phyloP scores from a whole-genome alignment of 345 rosid species.

The Gossypium australe region DNA sequence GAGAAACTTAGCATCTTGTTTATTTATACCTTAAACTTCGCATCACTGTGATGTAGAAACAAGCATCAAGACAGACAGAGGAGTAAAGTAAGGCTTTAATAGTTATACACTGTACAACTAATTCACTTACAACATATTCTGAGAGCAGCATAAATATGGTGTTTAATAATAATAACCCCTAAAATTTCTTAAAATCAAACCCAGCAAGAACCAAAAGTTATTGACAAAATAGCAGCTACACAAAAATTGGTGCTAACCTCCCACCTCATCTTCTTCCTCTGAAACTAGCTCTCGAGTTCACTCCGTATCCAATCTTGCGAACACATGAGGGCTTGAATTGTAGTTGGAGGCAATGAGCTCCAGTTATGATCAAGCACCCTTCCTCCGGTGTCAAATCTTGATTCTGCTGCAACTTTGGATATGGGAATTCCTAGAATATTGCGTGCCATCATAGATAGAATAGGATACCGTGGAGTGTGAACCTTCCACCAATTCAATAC shows the following conservation, averaged over 20 bases:
- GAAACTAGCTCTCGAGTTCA: constrained; percentile 34
- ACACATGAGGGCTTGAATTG: constrained; percentile 76
- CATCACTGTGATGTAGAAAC: not conserved
- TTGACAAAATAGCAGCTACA: not conserved
- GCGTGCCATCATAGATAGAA: constrained; percentile 76
- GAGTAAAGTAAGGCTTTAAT: not conserved
- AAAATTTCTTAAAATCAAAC: not conserved
- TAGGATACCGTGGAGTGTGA: constrained; percentile 68
- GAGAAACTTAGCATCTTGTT: too few relatives aligned
- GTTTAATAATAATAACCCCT: not conserved
- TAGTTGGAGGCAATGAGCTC: constrained; percentile 43
- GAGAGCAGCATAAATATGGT: not conserved
- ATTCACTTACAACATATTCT: not conserved
- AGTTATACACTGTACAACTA: constrained; percentile 1
- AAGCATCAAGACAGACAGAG: not conserved
- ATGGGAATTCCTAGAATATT: constrained; percentile 59
- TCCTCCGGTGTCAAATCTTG: constrained; percentile 35
- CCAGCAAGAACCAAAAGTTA: not conserved
- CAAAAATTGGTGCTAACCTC: not conserved
- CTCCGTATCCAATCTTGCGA: constrained; percentile 71
- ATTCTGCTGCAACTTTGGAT: constrained; percentile 41
- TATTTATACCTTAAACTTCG: not conserved
- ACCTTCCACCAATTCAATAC: constrained; percentile 85
- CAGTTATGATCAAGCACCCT: constrained; percentile 48
- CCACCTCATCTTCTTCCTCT: not conserved